Percentiles rank a stretch among this genome's conserved stretches.
Conservation (phyloP, 129 eudicot genomes). For the Artemisia annua region DNA sequence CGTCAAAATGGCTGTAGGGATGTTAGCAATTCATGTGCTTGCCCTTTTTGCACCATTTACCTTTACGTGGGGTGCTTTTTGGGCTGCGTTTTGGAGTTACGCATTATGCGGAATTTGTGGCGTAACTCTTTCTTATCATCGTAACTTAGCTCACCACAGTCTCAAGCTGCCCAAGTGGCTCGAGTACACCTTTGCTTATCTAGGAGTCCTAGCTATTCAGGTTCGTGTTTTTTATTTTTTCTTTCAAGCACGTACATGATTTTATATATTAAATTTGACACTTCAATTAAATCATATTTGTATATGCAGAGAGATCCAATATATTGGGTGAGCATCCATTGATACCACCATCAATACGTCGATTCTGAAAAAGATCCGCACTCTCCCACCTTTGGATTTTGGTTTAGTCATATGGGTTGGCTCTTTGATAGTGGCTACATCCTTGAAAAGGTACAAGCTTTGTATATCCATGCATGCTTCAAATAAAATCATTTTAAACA, state of each 20-base stretch:
- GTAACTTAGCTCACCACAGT: slow-evolving; percentile 68
- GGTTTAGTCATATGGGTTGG: slow-evolving; percentile 55
- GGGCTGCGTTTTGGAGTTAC: slow-evolving; percentile 44
- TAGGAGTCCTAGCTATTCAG: slow-evolving; percentile 72
- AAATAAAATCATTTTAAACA: neutral
- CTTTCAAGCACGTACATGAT: neutral
- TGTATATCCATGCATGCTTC: too few relatives aligned
- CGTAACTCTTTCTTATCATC: slow-evolving; percentile 58
- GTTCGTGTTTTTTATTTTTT: slow-evolving; percentile 18
- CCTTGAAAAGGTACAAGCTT: slow-evolving; percentile 18
- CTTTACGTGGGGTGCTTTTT: slow-evolving; percentile 67
- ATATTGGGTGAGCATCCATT: slow-evolving; percentile 53
- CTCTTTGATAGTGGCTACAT: slow-evolving; percentile 21
- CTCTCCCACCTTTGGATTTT: slow-evolving; percentile 31
- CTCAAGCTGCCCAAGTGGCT: slow-evolving; percentile 85
- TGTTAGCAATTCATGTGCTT: slow-evolving; percentile 51
- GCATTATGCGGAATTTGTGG: slow-evolving; percentile 59
- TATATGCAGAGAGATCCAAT: slow-evolving; percentile 43
- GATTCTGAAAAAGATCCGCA: slow-evolving; percentile 37
- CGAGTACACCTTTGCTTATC: slow-evolving; percentile 72
- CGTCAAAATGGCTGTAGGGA: slow-evolving; percentile 34
- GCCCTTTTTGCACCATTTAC: slow-evolving; percentile 62
- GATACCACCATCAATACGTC: slow-evolving; percentile 44
- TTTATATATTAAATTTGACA: neutral
- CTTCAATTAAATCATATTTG: neutral